These are phyloP conservation scores for Hypoxylon crocopeplum DNA, from an alignment of 495 filamentous ascomycete genomes.

Conservation along the genomic window DNA sequence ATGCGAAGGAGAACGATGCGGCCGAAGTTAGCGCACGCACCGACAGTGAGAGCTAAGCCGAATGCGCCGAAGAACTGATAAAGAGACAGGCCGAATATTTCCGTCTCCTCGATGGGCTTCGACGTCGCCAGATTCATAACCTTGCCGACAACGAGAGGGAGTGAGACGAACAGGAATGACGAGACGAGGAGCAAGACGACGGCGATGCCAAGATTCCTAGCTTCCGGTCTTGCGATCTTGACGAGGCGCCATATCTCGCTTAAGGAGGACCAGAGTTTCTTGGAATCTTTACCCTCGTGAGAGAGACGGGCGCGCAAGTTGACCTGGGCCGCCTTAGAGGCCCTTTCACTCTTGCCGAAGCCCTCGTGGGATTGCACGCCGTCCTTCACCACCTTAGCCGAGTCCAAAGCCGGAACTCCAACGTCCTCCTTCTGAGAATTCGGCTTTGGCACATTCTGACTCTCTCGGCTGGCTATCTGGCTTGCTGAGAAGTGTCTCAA, in stretches of 20 bases:
- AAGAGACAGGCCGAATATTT: conserved; percentile 75
- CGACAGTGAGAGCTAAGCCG: conserved; percentile 70
- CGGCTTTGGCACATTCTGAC: conserved; percentile 9
- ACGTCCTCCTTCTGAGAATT: conserved; percentile 10
- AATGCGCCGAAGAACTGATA: conserved; percentile 81
- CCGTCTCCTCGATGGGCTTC: conserved; percentile 56
- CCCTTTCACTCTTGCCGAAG: conserved; percentile 64
- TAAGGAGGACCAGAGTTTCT: conserved; percentile 64
- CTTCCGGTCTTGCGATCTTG: conserved; percentile 86
- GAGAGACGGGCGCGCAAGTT: conserved; percentile 86
- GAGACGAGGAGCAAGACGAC: conserved; percentile 86
- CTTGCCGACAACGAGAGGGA: conserved; percentile 94
- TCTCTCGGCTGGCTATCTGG: conserved; percentile 3
- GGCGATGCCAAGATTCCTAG: conserved; percentile 76
- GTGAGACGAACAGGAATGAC: conserved; percentile 88
- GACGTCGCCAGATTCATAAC: conserved; percentile 88
- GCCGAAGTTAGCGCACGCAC: conserved; percentile 89
- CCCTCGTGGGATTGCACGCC: conserved; percentile 23
- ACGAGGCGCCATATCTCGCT: conserved; percentile 85
- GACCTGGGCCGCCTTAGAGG: conserved; percentile 83
- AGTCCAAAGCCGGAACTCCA: conserved; percentile 1
- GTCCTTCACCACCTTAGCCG: conserved; percentile 9
- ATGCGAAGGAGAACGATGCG: conserved; percentile 94
- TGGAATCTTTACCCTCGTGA: conserved; percentile 73
- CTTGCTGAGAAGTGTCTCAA: conserved; percentile 20